Evolutionary conservation across 192 early-diverging fungal species (phyloP).

Genomic region (Coemansia sp.): DNA sequence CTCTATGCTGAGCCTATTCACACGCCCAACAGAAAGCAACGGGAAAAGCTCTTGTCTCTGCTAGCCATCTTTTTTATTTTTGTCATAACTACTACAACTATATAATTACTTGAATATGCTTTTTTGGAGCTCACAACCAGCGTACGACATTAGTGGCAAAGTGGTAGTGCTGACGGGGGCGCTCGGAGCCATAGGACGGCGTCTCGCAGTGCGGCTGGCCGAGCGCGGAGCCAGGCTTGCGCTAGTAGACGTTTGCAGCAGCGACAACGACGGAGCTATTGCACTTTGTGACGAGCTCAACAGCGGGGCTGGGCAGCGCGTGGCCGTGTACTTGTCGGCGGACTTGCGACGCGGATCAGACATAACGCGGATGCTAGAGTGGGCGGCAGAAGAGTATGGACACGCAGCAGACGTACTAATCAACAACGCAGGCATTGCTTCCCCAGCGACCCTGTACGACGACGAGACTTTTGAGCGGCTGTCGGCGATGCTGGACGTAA

Average conservation of each 20-base stretch:
- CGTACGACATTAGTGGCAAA: conserved; percentile 28
- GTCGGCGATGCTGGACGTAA: conserved; percentile 26
- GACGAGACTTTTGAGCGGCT: conserved; percentile 38
- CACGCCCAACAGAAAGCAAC: no score
- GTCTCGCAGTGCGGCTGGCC: conserved; percentile 16
- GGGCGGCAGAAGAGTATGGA: conserved; percentile 28
- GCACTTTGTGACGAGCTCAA: conserved; percentile 22
- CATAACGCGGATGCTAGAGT: conserved; percentile 23
- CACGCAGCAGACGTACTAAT: conserved; percentile 34
- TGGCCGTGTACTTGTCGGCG: conserved; percentile 22
- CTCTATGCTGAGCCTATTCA: no score
- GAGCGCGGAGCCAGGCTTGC: conserved; percentile 29
- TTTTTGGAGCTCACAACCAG: background rate
- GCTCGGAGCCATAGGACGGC: conserved; percentile 39
- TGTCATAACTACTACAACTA: no score
- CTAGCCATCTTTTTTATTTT: no score
- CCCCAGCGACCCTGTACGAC: conserved; percentile 35
- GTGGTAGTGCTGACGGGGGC: conserved; percentile 46
- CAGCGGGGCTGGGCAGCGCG: background rate
- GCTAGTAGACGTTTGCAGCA: conserved; percentile 27
- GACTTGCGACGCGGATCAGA: conserved; percentile 22
- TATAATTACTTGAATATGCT: background rate
- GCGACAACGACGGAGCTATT: background rate
- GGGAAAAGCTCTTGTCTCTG: no score
- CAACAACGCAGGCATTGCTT: conserved; percentile 46